Base-by-base conservation (phyloP, 768 basidiomycete species). In the Macrocybe gigantea region DNA sequence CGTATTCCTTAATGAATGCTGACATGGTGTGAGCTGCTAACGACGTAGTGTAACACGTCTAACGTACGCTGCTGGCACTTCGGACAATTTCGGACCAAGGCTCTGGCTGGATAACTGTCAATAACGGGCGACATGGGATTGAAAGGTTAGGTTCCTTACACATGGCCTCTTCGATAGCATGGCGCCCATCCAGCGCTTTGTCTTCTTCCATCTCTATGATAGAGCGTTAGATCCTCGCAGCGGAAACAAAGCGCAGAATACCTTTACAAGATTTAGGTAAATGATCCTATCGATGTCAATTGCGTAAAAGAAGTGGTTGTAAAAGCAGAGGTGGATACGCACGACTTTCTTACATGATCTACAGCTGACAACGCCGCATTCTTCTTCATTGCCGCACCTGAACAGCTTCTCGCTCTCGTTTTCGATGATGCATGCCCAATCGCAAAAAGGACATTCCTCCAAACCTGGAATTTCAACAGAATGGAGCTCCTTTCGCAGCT, bases 151-250 rank as follows among this genome's bases (percentile, higher is more conserved):
- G 31, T 6, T 6, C 66, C 75, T 7, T 59, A 87, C 89, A 90
- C 93, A 96, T 96, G 2, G 93, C 93, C 59, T 96, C 93, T 60
- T 96, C 93, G 30, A 96, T 74, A 1, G 75, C 62, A 66, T 94
- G 92, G 47, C 82, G 75, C 9, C 78, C 82, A 62, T 90, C 82
- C 11, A 93, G 63, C 42, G 80, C 77, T 51, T 76, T 80, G 60
- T 93, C 90, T 9, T 83, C 77, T 50, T 88, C 85, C 52, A 77
- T 69, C 64, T 95, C 91, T 89, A 56, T 34, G 53, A 51, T 34
- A 12, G 9, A 15, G 34, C 15, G 6, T 45, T 35, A 34, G 31
- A 10, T 46, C n/a, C 5, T 14, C 35, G 1, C 32, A 51, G 29
- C 6, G 32, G 5, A 33, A 8, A 22, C 36, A 39, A 33, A 5